Evolutionary conservation across 208 protist species (phyloP).

Genomic region (Leishmania tarentolae): DNA sequence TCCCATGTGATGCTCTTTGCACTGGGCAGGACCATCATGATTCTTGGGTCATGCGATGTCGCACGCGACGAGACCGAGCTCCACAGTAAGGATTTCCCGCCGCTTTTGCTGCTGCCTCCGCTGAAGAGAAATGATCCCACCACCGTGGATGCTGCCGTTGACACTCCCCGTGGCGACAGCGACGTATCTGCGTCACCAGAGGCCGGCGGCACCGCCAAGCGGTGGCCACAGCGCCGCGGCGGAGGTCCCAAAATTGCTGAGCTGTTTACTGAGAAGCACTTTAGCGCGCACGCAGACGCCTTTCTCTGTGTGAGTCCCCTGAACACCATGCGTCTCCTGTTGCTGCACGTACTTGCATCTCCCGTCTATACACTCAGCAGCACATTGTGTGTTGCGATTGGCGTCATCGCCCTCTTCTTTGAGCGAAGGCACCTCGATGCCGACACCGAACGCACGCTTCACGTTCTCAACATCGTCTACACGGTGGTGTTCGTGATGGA

Average conservation of each 20-base stretch:
- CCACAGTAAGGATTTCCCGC: slow-evolving; percentile 14
- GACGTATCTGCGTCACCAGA: not conserved
- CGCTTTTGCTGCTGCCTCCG: slow-evolving; percentile 25
- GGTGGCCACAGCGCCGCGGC: slow-evolving; percentile 5
- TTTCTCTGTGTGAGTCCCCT: slow-evolving; percentile 26
- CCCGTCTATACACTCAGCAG: slow-evolving; percentile 38
- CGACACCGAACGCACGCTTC: slow-evolving; percentile 18
- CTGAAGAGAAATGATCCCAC: not conserved
- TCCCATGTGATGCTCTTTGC: slow-evolving; percentile 21
- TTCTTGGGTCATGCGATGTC: slow-evolving; percentile 22
- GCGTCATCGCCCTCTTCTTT: slow-evolving; percentile 62
- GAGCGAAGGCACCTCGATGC: slow-evolving; percentile 26
- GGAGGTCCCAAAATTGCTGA: not conserved
- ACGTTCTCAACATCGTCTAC: slow-evolving; percentile 47
- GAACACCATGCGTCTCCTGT: slow-evolving; percentile 27
- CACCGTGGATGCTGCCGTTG: not conserved
- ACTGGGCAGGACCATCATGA: slow-evolving; percentile 26
- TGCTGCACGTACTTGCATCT: slow-evolving; percentile 42
- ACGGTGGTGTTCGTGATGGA: slow-evolving; percentile 54
- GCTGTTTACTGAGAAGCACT: not conserved
- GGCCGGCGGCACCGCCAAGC: not conserved
- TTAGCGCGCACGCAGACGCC: slow-evolving; percentile 12
- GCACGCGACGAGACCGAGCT: slow-evolving; percentile 13
- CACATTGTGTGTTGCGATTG: slow-evolving; percentile 34
- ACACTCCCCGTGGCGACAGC: not conserved